Conservation (phyloP, 768 basidiomycete species). For the Boletus eberwhitei region DNA sequence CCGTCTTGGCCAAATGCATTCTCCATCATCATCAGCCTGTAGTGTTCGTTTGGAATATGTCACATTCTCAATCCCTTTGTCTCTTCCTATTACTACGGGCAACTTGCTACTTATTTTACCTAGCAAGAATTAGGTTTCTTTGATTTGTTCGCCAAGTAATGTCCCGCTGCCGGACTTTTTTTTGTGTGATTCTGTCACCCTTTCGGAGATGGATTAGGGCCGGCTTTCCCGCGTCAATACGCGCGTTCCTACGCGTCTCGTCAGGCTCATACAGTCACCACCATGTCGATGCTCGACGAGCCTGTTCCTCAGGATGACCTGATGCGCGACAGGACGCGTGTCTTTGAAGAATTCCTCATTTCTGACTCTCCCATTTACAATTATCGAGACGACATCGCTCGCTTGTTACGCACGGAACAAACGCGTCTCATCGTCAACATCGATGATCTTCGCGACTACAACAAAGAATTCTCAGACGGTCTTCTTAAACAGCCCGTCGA, state of each 20-base stretch:
- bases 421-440: conserved; percentile 93
- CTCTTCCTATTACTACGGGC: background rate
- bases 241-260: conserved; percentile 12
- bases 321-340: conserved; percentile 69
- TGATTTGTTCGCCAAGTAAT: too few species aligned
- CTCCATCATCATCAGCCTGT: conserved; percentile 5
- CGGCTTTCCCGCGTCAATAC: conserved; percentile 27
- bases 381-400: conserved; percentile 80
- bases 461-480: conserved; percentile 83
- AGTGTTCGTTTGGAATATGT: conserved; percentile 4
- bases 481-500: conserved; percentile 85
- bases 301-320: conserved; percentile 68
- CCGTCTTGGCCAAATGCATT: conserved; percentile 4
- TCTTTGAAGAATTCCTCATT: conserved; percentile 81
- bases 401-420: conserved; percentile 78
- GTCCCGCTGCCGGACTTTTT: too few species aligned
- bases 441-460: conserved; percentile 92
- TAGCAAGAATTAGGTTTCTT: background rate
- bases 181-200: too few species aligned
- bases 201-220: conserved; percentile 28
- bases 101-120: background rate
- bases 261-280: conserved; percentile 1
- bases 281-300: conserved; percentile 43
- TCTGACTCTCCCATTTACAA: conserved; percentile 66
- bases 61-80: background rate